phyloP scores from a whole-genome alignment of 257 asterid species.

The Echites panduratus region DNA sequence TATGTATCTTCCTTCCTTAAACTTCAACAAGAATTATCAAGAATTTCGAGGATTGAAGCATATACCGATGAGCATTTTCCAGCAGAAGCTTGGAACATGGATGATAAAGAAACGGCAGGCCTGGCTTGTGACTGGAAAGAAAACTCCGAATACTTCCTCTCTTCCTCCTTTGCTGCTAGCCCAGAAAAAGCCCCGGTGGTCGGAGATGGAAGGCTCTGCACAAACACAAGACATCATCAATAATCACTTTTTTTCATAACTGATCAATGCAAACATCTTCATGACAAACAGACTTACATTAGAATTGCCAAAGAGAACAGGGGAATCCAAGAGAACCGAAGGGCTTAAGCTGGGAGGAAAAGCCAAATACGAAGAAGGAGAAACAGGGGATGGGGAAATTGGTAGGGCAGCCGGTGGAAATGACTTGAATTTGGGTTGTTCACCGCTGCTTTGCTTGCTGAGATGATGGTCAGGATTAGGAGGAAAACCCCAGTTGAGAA shows the following conservation, averaged over 20 bases:
- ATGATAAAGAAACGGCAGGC: constrained; percentile 33
- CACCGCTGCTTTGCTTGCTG: constrained; percentile 9
- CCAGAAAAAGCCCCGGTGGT: constrained; percentile 50
- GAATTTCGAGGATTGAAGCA: neutral
- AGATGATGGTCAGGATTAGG: constrained; percentile 3
- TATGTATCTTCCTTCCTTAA: too few relatives aligned
- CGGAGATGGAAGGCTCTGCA: constrained; percentile 63
- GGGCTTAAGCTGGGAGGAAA: constrained; percentile 66
- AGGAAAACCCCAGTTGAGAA: constrained; percentile 31
- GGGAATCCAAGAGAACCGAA: constrained; percentile 71
- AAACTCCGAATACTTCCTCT: constrained; percentile 36
- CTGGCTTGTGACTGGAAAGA: constrained; percentile 47
- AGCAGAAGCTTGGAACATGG: constrained; percentile 34
- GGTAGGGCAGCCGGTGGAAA: constrained; percentile 56
- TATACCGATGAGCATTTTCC: constrained; percentile 28
- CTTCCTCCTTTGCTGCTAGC: constrained; percentile 34
- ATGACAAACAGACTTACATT: constrained; percentile 39
- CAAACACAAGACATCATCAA: neutral
- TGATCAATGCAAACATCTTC: neutral
- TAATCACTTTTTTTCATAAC: too few relatives aligned
- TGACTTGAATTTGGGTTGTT: constrained; percentile 41
- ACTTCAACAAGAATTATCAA: neutral
- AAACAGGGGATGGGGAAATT: constrained; percentile 53
- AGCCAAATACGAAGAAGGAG: constrained; percentile 68
- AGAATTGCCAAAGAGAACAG: constrained; percentile 53